phyloP scores from a whole-genome alignment of 495 filamentous ascomycete species.

The Massariosphaeria phaeospora region DNA sequence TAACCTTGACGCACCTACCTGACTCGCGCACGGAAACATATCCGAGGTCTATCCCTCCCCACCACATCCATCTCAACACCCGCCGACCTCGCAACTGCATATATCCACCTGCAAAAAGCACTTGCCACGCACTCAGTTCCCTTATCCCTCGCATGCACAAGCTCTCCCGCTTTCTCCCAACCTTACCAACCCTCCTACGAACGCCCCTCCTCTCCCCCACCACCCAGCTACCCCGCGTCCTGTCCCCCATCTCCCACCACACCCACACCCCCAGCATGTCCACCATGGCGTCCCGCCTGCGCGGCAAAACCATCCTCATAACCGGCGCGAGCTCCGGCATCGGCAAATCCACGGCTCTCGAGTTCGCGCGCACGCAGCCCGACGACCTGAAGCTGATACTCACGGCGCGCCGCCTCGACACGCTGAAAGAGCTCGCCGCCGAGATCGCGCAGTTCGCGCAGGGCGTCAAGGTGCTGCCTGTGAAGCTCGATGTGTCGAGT shows the following conservation, averaged over 20 bases:
- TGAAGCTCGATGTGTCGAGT: constrained; percentile 83
- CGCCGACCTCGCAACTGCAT: background rate
- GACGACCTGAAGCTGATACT: constrained; percentile 76
- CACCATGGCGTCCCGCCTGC: constrained; percentile 74
- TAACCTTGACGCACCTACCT: no score
- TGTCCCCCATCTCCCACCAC: background rate
- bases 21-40: background rate
- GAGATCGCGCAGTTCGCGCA: constrained; percentile 78
- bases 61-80: background rate
- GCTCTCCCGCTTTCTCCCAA: constrained; percentile 4
- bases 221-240: constrained; percentile 1
- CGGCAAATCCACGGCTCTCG: constrained; percentile 75
- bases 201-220: background rate
- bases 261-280: constrained; percentile 21
- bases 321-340: constrained; percentile 95
- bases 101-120: background rate
- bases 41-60: background rate
- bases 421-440: constrained; percentile 66
- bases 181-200: background rate
- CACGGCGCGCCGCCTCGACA: constrained; percentile 78
- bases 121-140: background rate
- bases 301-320: constrained; percentile 88
- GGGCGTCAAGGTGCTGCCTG: constrained; percentile 73
- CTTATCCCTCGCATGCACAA: background rate
- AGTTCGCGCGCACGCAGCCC: constrained; percentile 86